Evolutionary conservation across 148 eudicot species (phyloP), one percentile per base, ranked within the genome.

Genomic region (Dianthus caryophyllus): DNA sequence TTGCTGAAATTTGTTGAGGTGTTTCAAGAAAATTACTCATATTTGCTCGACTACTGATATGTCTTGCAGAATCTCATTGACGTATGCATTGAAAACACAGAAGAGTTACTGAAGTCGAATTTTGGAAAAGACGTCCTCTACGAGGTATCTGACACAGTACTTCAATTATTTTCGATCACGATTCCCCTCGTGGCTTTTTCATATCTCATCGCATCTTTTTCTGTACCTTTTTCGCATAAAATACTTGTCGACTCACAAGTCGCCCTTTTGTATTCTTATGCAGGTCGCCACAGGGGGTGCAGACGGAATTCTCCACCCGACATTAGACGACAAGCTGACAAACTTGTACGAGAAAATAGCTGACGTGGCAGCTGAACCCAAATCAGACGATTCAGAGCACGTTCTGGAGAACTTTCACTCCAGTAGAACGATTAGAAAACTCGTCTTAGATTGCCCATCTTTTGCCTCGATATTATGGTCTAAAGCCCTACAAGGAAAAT

Each of bases 211-310:
- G 16, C n/a, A 2, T 48, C n/a, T 48, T 48, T 50, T 17, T 55
- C 6, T 55, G 9, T 26, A 6, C 4, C 26, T 25, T 55, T 26
- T 55, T 49, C 9, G 53, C 53, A n/a, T 49, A 5, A 48, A 48
- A 48, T 21, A 48, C 12, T 18, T 52, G 33, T 44, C 44, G 15
- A 44, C 31, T 61, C 14, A 22, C 46, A 56, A 2, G 1, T 51
- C 16, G n/a, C 8, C 12, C 2, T 57, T 9, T 58, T 39, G 33
- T 46, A 22, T 36, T n/a, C 44, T 70, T 60, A 39, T 71, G 38
- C 71, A 94, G 99, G 96, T 94, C 49, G 93, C 89, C 26, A 83
- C 78, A 25, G 97, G 96, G 27, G 97, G 97, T 14, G 82, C 80
- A 16, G 96, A 79, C 63, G 81, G 82, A 48, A 94, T 94, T 73